Conservation (phyloP, 371 early-diverging fungal genomes). For the Coemansia sp. region DNA sequence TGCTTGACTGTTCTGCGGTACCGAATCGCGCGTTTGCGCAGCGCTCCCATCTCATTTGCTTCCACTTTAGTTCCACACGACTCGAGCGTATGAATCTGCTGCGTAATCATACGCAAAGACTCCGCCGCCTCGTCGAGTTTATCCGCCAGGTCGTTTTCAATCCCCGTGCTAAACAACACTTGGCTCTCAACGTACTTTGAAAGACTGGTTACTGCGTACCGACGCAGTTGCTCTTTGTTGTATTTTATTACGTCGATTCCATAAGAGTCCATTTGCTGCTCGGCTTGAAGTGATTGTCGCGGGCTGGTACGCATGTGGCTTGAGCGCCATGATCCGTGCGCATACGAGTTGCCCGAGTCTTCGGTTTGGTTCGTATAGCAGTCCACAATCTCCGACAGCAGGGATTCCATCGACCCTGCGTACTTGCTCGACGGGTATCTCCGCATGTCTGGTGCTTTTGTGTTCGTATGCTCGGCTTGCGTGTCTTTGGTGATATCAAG, state of each 20-base stretch:
- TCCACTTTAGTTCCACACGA: background rate
- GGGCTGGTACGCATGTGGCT: background rate
- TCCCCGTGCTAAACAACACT: conserved; percentile 45
- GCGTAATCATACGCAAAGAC: conserved; percentile 4
- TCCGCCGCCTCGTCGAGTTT: conserved; percentile 21
- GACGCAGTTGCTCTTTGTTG: conserved; percentile 43
- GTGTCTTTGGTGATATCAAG: conserved; percentile 17
- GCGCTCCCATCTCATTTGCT: background rate
- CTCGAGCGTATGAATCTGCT: conserved; percentile 28
- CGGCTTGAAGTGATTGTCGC: background rate
- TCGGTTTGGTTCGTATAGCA: conserved; percentile 18
- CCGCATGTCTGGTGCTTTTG: background rate
- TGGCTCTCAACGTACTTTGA: conserved; percentile 42
- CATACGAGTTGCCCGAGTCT: background rate
- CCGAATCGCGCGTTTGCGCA: conserved; percentile 15
- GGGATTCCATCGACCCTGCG: conserved; percentile 21
- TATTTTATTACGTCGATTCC: conserved; percentile 41
- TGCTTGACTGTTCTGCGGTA: conserved; percentile 9
- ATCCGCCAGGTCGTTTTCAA: conserved; percentile 47
- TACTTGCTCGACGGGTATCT: conserved; percentile 3
- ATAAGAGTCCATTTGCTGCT: conserved; percentile 9
- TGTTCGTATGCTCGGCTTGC: background rate
- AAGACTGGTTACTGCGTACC: conserved; percentile 35
- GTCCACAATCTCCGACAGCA: conserved; percentile 28
- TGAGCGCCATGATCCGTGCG: background rate